phyloP scores from a whole-genome alignment of 176 grass and related monocot species.

The Paspalum notatum region DNA sequence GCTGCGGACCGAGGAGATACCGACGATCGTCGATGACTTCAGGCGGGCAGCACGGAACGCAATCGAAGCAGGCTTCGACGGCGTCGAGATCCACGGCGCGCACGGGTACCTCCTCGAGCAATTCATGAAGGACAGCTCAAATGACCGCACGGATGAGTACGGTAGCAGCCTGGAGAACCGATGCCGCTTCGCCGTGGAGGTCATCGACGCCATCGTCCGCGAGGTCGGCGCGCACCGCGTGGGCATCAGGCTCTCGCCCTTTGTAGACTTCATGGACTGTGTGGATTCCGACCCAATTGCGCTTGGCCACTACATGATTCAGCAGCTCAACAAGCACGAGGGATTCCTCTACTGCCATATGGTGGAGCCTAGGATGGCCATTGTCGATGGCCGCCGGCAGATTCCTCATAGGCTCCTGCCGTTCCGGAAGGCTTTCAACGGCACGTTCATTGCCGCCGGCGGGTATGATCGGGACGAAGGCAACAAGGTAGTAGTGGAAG shows the following conservation, averaged over 20 bases:
- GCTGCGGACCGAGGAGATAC: background rate
- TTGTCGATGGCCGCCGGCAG: background rate
- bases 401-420: slow-evolving; percentile 27
- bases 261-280: slow-evolving; percentile 16
- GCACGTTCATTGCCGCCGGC: slow-evolving; percentile 35
- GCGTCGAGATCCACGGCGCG: slow-evolving; percentile 47
- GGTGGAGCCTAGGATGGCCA: slow-evolving; percentile 46
- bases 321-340: slow-evolving; percentile 7
- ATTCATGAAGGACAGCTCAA: slow-evolving; percentile 52
- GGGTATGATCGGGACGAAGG: slow-evolving; percentile 39
- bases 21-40: slow-evolving; percentile 35
- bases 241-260: slow-evolving; percentile 28
- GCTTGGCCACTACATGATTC: slow-evolving; percentile 30
- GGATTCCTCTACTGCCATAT: slow-evolving; percentile 41
- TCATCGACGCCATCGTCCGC: slow-evolving; percentile 3
- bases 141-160: slow-evolving; percentile 37
- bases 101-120: slow-evolving; percentile 43
- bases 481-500: slow-evolving; percentile 14
- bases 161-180: slow-evolving; percentile 44
- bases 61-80: slow-evolving; percentile 32
- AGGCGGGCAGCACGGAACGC: slow-evolving; percentile 33
- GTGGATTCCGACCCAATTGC: slow-evolving; percentile 15
- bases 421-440: background rate
- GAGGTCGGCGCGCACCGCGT: slow-evolving; percentile 42
- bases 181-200: slow-evolving; percentile 42